Base-by-base conservation (phyloP, 23 red algal species). In the Agarophyton chilense region DNA sequence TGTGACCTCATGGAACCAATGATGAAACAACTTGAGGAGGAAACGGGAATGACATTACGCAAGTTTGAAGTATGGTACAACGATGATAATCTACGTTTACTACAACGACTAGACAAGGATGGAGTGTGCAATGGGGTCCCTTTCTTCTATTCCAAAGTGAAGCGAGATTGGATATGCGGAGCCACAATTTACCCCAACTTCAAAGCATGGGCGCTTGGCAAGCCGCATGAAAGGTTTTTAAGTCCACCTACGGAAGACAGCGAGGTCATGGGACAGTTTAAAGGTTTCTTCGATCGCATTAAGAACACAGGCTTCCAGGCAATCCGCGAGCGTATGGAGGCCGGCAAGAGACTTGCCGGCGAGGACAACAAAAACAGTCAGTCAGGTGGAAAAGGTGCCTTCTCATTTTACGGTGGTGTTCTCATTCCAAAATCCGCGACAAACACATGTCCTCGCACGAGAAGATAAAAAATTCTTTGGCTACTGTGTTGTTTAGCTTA, bases 21-120 rank as follows among this genome's bases (percentile, higher is more conserved):
- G 39, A 94, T 98, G 73, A 88, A 95, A 33, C 84, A 95, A 31
- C 78, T 98, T 40, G 82, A 95, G 52, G 88, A 95, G 25, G 96
- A 98, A 53, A 80, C 89, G 14, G 92, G 92, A 1, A 53, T 98
- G 39, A 92, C 88, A 11, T 55, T 98, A 36, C 94, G 93, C 19
- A 83, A 92, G 24, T 95, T 98, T 74, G 96, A 98, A 67, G 96
- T 98, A 14, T 98, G 96, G 96, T 95, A 93, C 76, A 95, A 94
- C 41, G 89, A 94, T 25, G 91, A 94, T 72, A 98, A 98, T 64
- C 81, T 95, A 26, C 96, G 96, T 16, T 68, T 98, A 28, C 54
- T 98, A n/a, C 96, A 98, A 81, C 80, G 84, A 35, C 79, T 98
- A 25, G 96, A 98, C 60, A 93, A 57, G 57, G 85, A 82, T 60